Base-by-base conservation (phyloP, 305 asterid genomes). In the Solanum aculeatissimum region DNA sequence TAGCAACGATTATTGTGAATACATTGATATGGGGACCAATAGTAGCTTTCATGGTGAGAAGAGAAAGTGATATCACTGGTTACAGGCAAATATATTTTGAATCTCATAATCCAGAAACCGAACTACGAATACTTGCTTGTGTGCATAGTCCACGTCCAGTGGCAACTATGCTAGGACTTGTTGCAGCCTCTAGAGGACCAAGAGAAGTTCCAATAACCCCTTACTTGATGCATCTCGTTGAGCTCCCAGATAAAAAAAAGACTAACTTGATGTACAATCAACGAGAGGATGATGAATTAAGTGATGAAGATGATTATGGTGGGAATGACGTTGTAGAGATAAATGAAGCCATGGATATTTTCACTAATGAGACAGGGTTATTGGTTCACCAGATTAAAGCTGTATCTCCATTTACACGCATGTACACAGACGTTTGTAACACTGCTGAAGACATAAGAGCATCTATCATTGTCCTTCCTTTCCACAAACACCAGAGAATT, bases 261-360 rank as follows among this genome's bases (percentile, higher is more conserved):
- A 91, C 90, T n/a, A 91, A 87, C 82, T 86, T 95, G 68, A 63
- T 93, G 90, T 94, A 92, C 90, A 91, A 95, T 86, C 98, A 95
- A 71, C 91, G 91, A 80, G 99, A 93, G 83, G 97, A 93, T 71
- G 99, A 94, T 49, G 99, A 97, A 66, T 83, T 93, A 9, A 95
- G 98, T 62, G 99, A 97, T 53, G 98, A 97, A 10, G 99, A 95
- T 29, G 89, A 93, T 80, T 97, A 97, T 84, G 99, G 98, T 23
- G 98, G 99, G 38, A 93, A 97, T 40, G 99, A 97, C 23, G 99
- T 94, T 75, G 91, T 97, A 66, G 99, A 95, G 90, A 97, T 97
- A 84, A 97, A 95, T 68, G 98, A 97, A 29, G 97, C 98, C 9
- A 94, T 95, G 32, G 99, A 95, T 80, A 92, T 97, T 23, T 97